phyloP scores from a whole-genome alignment of 2,329 filamentous ascomycete genomes.

The Venturia oleaginea region DNA sequence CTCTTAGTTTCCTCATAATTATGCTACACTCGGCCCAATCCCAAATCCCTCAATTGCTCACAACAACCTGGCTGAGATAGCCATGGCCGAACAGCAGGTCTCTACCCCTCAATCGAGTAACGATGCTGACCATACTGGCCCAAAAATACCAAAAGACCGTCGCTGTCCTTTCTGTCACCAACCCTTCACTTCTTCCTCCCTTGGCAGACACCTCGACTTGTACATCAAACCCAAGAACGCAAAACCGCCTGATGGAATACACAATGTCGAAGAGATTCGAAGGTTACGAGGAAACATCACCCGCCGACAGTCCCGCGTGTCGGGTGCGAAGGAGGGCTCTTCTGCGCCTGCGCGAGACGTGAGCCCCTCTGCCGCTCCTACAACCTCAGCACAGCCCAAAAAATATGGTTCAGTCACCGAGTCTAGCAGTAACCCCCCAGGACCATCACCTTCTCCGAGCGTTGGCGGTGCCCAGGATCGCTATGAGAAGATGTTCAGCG shows the following conservation, averaged over 20 bases:
- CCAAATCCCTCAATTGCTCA: neutral
- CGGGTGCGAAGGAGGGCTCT: constrained; percentile 52
- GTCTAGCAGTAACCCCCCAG: constrained; percentile 21
- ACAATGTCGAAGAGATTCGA: constrained; percentile 82
- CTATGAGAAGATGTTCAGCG: constrained; percentile 26
- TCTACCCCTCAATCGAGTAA: constrained; percentile 30
- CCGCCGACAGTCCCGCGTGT: constrained; percentile 66
- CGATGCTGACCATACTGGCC: neutral
- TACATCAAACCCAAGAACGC: constrained; percentile 93
- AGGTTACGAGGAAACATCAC: constrained; percentile 80
- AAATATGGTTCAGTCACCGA: constrained; percentile 18
- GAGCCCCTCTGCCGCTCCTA: constrained; percentile 21
- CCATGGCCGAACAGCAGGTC: constrained; percentile 5
- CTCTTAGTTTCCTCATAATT: neutral
- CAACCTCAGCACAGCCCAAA: neutral
- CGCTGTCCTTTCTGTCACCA: constrained; percentile 82
- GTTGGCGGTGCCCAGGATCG: constrained; percentile 11
- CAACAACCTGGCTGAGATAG: neutral
- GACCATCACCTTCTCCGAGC: constrained; percentile 18
- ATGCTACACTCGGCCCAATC: neutral
- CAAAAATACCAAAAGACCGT: constrained; percentile 65
- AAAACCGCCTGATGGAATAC: constrained; percentile 74
- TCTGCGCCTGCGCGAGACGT: constrained; percentile 28
- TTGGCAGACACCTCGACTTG: constrained; percentile 86
- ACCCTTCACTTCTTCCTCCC: constrained; percentile 84